A percentile compares a stretch with the other conserved stretches of the same genome.
phyloP scores from a whole-genome alignment of 2,329 filamentous ascomycete genomes.

The Fusarium pseudonygamai region DNA sequence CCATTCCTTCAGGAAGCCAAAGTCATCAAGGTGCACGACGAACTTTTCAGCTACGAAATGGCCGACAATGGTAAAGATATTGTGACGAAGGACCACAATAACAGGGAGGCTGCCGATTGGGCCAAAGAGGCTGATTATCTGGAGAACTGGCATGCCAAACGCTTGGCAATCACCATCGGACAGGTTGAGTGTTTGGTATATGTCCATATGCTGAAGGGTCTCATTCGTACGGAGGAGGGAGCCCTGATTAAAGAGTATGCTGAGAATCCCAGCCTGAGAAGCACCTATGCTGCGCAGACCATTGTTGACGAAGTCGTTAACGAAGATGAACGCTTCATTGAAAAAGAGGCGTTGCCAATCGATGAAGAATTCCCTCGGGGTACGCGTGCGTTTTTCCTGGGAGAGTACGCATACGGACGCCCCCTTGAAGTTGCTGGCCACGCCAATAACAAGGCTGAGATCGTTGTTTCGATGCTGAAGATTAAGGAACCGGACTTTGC shows the following conservation, averaged over 20 bases:
- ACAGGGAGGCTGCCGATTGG: constrained; percentile 83
- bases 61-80: constrained; percentile 72
- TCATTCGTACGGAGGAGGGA: constrained; percentile 89
- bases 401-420: constrained; percentile 90
- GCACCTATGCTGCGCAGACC: constrained; percentile 89
- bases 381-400: constrained; percentile 90
- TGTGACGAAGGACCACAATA: constrained; percentile 74
- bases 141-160: constrained; percentile 88
- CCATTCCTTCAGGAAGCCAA: constrained; percentile 96
- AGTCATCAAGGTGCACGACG: constrained; percentile 88
- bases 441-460: constrained; percentile 76
- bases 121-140: constrained; percentile 84
- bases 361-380: constrained; percentile 89
- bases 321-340: constrained; percentile 91
- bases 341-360: constrained; percentile 86
- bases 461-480: constrained; percentile 78
- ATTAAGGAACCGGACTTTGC: constrained; percentile 85
- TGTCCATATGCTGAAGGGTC: constrained; percentile 91
- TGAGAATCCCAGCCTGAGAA: constrained; percentile 83
- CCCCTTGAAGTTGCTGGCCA: constrained; percentile 86
- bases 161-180: constrained; percentile 87
- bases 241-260: constrained; percentile 94
- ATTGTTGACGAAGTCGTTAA: constrained; percentile 91
- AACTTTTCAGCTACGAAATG: constrained; percentile 88
- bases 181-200: constrained; percentile 88